These are phyloP conservation scores for Boletus pseudo-olivaceus DNA, from an alignment of 768 basidiomycete species.

Conservation along the genomic window DNA sequence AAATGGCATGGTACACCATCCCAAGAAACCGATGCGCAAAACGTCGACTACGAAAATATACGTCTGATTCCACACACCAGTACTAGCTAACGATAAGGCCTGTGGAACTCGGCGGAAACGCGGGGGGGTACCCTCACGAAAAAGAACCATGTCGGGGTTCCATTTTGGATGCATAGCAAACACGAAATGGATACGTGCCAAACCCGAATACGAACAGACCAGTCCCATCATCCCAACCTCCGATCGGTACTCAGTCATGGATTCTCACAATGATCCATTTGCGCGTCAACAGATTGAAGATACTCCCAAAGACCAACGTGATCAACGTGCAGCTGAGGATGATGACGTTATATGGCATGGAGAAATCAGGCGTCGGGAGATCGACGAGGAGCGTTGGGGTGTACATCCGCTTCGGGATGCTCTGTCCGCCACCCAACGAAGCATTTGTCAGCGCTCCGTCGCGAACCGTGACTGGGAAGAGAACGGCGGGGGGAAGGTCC, in stretches of 20 bases:
- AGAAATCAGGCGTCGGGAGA: constrained; percentile 97
- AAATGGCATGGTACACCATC: no score
- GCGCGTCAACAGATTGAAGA: constrained; percentile 85
- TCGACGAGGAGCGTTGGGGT: constrained; percentile 81
- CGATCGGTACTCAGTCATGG: background rate
- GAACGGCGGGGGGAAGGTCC: constrained; percentile 87
- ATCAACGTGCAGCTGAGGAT: constrained; percentile 91
- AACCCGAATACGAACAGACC: background rate
- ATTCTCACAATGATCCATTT: constrained; percentile 62
- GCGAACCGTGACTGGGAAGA: constrained; percentile 37
- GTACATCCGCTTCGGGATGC: constrained; percentile 52
- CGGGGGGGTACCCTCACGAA: no score
- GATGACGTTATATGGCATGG: constrained; percentile 99
- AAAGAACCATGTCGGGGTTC: background rate
- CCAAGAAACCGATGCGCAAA: no score
- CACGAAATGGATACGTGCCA: background rate
- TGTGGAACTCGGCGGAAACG: background rate
- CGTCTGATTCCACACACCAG: no score
- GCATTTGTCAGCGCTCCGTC: background rate
- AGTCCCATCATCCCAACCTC: background rate
- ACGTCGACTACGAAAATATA: no score
- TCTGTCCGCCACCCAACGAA: background rate
- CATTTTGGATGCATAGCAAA: background rate
- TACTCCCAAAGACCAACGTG: constrained; percentile 88
- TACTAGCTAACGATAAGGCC: background rate